These are phyloP conservation scores for Begonia fuchsioides DNA, from an alignment of 306 rosid species.

Conservation along the genomic window DNA sequence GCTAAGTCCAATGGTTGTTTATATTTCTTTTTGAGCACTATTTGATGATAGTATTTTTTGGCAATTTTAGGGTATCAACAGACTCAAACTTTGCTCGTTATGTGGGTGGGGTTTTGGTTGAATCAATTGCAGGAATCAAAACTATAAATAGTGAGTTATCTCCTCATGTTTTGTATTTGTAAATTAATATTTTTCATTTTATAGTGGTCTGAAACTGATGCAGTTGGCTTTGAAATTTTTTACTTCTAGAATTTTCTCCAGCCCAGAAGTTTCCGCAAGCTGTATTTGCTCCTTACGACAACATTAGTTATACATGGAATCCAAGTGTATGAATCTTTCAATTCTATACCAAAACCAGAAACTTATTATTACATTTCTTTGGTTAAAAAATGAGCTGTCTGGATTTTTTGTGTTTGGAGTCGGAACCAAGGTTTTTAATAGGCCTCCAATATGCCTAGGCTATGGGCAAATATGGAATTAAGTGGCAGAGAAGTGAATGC, in stretches of 20 bases:
- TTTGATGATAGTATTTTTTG: slow-evolving; percentile 8
- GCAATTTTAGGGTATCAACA: slow-evolving; percentile 33
- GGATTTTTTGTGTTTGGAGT: too few relatives aligned
- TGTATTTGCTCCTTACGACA: slow-evolving; percentile 53
- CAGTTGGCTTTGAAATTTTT: slow-evolving; percentile 4
- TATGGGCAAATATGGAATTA: too few relatives aligned
- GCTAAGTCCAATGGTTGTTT: slow-evolving; percentile 7
- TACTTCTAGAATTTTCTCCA: slow-evolving; percentile 67
- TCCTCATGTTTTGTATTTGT: slow-evolving; percentile 1
- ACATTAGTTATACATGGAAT: slow-evolving; percentile 62
- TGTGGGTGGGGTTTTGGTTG: slow-evolving; percentile 51
- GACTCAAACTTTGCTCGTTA: slow-evolving; percentile 46
- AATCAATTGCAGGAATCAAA: slow-evolving; percentile 28
- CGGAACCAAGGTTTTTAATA: too few relatives aligned
- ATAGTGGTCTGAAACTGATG: slow-evolving; percentile 1
- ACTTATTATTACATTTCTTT: not conserved
- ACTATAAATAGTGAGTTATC: slow-evolving; percentile 27
- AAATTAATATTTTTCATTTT: slow-evolving; percentile 4
- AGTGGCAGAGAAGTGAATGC: too few relatives aligned
- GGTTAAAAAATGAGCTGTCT: too few relatives aligned
- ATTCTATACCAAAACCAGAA: not conserved
- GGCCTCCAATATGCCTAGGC: too few relatives aligned
- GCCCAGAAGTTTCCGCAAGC: slow-evolving; percentile 74
- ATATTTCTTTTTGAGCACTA: slow-evolving; percentile 9
- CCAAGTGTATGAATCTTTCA: slow-evolving; percentile 32